Percentiles rank a stretch among this genome's conserved stretches.
Conservation (phyloP, 768 basidiomycete genomes). For the Mycena belliarum region DNA sequence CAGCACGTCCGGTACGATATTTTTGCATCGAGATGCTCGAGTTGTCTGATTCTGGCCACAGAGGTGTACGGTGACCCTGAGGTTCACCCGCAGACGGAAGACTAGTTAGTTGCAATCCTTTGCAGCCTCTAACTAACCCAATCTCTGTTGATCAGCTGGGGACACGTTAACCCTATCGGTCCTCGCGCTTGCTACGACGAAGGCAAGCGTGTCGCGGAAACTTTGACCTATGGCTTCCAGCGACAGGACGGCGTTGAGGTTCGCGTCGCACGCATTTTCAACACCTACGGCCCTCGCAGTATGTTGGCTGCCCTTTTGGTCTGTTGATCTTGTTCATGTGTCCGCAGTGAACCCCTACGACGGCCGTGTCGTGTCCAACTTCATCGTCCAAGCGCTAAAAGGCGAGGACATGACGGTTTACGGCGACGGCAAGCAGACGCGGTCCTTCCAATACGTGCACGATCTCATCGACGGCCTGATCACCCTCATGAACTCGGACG, state of each 20-base stretch:
- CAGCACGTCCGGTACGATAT: slow-evolving; percentile 81
- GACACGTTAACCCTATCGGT: slow-evolving; percentile 97
- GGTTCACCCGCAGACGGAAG: slow-evolving; percentile 95
- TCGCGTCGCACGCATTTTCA: slow-evolving; percentile 97
- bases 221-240: slow-evolving; percentile 94
- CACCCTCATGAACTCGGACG: slow-evolving; percentile 91
- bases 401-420: slow-evolving; percentile 98
- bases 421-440: slow-evolving; percentile 90
- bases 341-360: slow-evolving; percentile 89
- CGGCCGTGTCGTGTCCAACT: slow-evolving; percentile 98
- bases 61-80: slow-evolving; percentile 99
- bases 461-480: slow-evolving; percentile 95
- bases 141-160: slow-evolving; percentile 65
- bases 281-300: slow-evolving; percentile 91
- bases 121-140: slow-evolving; percentile 1
- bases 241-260: slow-evolving; percentile 95
- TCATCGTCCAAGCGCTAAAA: slow-evolving; percentile 95
- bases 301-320: slow-evolving; percentile 27
- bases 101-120: slow-evolving; percentile 65
- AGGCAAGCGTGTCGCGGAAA: slow-evolving; percentile 98
- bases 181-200: slow-evolving; percentile 99
- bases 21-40: slow-evolving; percentile 3
- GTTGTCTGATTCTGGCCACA: slow-evolving; percentile 30
- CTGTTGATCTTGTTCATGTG: background rate
- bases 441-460: slow-evolving; percentile 98